Conservation (phyloP, 2,329 filamentous ascomycete genomes). For the Epichloe festucae region DNA sequence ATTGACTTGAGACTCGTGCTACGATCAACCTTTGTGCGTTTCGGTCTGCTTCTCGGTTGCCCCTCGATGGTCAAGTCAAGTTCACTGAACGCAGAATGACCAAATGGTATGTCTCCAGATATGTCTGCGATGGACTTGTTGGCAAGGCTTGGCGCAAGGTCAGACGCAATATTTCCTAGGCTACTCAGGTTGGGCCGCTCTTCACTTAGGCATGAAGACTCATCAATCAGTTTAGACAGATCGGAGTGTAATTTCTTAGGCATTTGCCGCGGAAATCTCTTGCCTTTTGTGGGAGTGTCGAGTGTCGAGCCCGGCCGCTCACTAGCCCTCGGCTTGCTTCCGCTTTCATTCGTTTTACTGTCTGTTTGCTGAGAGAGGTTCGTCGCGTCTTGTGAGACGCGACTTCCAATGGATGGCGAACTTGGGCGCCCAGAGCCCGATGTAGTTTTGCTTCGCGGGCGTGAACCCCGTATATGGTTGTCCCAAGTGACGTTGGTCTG, state of each 20-base stretch:
- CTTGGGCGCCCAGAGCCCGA: constrained; percentile 11
- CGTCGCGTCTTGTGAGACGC: constrained; percentile 14
- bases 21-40: constrained; percentile 35
- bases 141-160: constrained; percentile 23
- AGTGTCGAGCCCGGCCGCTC: constrained; percentile 25
- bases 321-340: constrained; percentile 17
- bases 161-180: constrained; percentile 16
- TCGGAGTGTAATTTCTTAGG: constrained; percentile 13
- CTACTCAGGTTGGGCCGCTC: constrained; percentile 16
- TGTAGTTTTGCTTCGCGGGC: constrained; percentile 16
- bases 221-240: constrained; percentile 13
- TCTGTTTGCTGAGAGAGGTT: constrained; percentile 9
- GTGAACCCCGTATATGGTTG: constrained; percentile 7
- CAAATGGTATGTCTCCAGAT: constrained; percentile 45
- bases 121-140: constrained; percentile 45
- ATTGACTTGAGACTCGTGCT: constrained; percentile 46
- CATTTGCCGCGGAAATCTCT: constrained; percentile 16
- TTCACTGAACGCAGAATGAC: constrained; percentile 54
- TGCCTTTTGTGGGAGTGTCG: constrained; percentile 26
- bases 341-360: constrained; percentile 6
- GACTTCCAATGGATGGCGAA: constrained; percentile 15
- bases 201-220: constrained; percentile 17
- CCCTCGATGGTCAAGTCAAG: constrained; percentile 42
- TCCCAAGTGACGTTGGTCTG: constrained; percentile 12
- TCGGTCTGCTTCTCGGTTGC: constrained; percentile 28